These are phyloP conservation scores for Syzygium aromaticum DNA, from an alignment of 345 rosid species.

Conservation along the genomic window DNA sequence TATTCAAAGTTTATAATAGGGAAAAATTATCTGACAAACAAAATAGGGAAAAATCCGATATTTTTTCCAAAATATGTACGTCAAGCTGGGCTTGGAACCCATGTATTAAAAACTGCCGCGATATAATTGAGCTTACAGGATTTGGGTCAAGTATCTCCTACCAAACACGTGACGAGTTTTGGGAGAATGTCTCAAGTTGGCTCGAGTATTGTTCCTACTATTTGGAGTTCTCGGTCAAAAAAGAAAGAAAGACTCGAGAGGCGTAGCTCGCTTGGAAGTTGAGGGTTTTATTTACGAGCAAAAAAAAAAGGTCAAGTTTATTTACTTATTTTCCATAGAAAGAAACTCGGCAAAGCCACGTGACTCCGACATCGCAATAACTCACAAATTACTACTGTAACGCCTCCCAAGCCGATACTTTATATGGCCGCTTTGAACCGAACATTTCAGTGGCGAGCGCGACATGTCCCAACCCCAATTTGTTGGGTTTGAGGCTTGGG, in stretches of 20 bases:
- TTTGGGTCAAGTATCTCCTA: accelerated
- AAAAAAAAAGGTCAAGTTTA: not conserved
- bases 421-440: not conserved
- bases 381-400: not conserved
- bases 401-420: not conserved
- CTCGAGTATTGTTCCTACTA: not conserved
- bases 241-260: not conserved
- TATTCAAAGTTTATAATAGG: not conserved
- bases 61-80: not conserved
- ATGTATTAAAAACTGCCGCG: accelerated
- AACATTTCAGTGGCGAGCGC: not conserved
- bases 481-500: not conserved
- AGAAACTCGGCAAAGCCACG: not conserved
- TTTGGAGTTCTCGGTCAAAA: not conserved
- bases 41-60: not conserved
- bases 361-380: accelerated
- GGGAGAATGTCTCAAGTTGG: accelerated
- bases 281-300: not conserved
- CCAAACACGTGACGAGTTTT: accelerated
- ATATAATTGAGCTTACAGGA: not conserved
- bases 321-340: too few species aligned
- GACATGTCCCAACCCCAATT: not conserved
- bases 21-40: not conserved
- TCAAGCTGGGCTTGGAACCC: not conserved
- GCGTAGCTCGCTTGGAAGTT: too few species aligned